Percentiles rank a stretch among this genome's conserved stretches.
phyloP scores from a whole-genome alignment of 208 protist genomes.

The Crithidia sp. region DNA sequence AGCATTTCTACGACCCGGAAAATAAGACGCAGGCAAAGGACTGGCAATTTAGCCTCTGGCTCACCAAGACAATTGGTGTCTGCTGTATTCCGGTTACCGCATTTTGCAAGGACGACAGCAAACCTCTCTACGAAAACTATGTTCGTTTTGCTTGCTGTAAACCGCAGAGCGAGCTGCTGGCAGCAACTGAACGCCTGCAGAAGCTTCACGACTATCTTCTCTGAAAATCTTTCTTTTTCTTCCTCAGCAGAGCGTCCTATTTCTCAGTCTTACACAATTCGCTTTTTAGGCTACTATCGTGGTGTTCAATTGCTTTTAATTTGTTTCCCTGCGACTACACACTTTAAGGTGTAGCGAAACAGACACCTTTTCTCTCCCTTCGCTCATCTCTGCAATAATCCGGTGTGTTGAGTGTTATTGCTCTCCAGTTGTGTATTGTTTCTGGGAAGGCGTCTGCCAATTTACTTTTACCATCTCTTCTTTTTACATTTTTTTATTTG shows the following conservation, averaged over 20 bases:
- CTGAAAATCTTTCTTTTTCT: neutral
- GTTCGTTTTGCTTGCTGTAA: conserved; percentile 92
- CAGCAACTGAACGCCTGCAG: conserved; percentile 55
- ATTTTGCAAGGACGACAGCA: conserved; percentile 70
- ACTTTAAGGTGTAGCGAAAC: no score
- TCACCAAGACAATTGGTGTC: conserved; percentile 85
- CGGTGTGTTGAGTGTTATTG: no score
- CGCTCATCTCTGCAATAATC: conserved; percentile 2
- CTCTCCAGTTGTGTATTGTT: no score
- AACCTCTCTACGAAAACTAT: conserved; percentile 64
- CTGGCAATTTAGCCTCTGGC: conserved; percentile 90
- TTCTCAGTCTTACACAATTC: conserved; percentile 9
- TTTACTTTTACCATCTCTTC: no score
- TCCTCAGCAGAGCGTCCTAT: neutral
- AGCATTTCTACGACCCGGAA: conserved; percentile 64
- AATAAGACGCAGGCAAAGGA: conserved; percentile 63
- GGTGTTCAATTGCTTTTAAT: neutral
- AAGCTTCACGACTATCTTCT: conserved; percentile 49
- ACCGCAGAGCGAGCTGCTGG: conserved; percentile 57
- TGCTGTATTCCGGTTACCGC: conserved; percentile 85
- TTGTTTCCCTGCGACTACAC: neutral
- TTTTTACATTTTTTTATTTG: no score
- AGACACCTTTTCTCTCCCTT: neutral
- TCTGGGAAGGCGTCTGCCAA: no score
- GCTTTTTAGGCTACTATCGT: neutral